Conservation (phyloP, 345 rosid genomes). For the Populus euphratica region DNA sequence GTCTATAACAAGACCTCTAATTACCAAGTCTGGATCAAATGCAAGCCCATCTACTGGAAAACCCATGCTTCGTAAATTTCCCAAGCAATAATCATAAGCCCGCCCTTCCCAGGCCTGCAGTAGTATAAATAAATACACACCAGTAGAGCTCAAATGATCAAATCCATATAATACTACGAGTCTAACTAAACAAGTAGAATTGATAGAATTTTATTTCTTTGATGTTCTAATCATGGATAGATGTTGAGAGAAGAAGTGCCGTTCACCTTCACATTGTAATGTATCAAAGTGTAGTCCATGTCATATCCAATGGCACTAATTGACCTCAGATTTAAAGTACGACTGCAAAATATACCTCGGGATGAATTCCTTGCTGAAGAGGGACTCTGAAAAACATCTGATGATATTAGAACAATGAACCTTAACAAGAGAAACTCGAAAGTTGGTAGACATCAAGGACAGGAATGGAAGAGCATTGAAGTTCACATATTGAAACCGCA, state of each 20-base stretch:
- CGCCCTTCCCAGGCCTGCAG: slow-evolving; percentile 98
- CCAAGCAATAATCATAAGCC: slow-evolving; percentile 96
- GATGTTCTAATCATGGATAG: neutral
- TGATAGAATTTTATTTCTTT: neutral
- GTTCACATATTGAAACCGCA: neutral
- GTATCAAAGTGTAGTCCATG: slow-evolving; percentile 98
- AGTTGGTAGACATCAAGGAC: neutral
- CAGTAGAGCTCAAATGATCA: slow-evolving; percentile 5
- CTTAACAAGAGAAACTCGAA: neutral
- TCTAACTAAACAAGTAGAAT: neutral
- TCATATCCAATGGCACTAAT: slow-evolving; percentile 96
- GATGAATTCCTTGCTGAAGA: slow-evolving; percentile 70
- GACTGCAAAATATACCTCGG: slow-evolving; percentile 91
- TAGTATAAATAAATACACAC: slow-evolving; percentile 3
- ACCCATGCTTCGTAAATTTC: slow-evolving; percentile 73
- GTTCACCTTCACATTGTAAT: slow-evolving; percentile 81
- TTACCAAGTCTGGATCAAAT: slow-evolving; percentile 88
- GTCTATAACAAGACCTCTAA: slow-evolving; percentile 95
- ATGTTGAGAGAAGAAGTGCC: neutral
- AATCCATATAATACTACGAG: neutral
- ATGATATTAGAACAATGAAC: slow-evolving; percentile 12
- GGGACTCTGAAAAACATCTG: slow-evolving; percentile 59
- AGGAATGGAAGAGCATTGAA: neutral
- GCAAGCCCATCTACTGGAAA: slow-evolving; percentile 87
- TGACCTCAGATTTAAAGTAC: slow-evolving; percentile 88